Conservation (phyloP, 2,329 filamentous ascomycete species). For the Exophiala spinifera region DNA sequence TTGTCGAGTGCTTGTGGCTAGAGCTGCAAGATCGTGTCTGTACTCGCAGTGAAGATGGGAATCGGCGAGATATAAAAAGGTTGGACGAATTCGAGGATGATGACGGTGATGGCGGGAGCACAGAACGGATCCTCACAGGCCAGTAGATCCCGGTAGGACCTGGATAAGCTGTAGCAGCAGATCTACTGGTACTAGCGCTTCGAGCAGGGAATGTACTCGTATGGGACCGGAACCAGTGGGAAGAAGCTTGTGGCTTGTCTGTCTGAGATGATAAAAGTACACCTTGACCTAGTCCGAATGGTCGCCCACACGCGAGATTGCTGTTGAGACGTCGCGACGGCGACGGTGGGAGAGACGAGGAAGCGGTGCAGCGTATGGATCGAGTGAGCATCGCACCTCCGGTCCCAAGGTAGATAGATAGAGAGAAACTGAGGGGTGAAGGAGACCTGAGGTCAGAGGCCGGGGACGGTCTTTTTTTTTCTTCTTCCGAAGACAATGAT, state of each 20-base stretch:
- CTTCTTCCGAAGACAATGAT: too few relatives aligned
- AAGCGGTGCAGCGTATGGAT: too few relatives aligned
- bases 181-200: conserved; percentile 5
- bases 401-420: too few relatives aligned
- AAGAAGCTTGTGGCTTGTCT: background rate
- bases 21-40: conserved; percentile 1
- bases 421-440: too few relatives aligned
- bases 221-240: background rate
- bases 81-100: background rate
- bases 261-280: background rate
- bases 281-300: background rate
- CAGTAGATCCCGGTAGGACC: conserved; percentile 10
- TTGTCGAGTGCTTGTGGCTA: background rate
- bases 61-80: background rate
- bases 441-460: too few relatives aligned
- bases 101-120: conserved; percentile 4
- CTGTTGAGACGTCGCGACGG: conserved; percentile 8
- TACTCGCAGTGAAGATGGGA: background rate
- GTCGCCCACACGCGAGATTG: background rate
- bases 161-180: background rate
- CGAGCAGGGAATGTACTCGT: background rate
- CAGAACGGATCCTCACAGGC: background rate
- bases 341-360: too few relatives aligned
- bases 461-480: too few relatives aligned
- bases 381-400: too few relatives aligned